Evolutionary conservation across 495 filamentous ascomycete species (phyloP).

Genomic region (Stereocaulon alpinum): DNA sequence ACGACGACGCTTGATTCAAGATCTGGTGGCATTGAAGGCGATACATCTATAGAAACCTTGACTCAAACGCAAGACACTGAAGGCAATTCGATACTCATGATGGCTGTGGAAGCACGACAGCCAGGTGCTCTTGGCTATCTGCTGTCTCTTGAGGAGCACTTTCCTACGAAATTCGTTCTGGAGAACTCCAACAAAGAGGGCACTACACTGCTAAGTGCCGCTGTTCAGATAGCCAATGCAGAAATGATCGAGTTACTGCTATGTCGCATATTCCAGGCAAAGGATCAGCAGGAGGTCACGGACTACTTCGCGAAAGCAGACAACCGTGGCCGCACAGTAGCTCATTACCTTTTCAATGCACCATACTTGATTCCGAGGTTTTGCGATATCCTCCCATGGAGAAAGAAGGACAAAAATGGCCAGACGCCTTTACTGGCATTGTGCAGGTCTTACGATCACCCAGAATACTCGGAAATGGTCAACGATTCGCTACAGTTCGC

Average conservation of each 20-base stretch:
- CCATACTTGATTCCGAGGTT: conserved; percentile 67
- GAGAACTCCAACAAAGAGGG: conserved; percentile 81
- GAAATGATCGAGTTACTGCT: conserved; percentile 67
- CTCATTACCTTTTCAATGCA: conserved; percentile 92
- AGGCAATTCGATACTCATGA: conserved; percentile 89
- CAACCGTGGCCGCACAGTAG: conserved; percentile 73
- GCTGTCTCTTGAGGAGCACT: conserved; percentile 63
- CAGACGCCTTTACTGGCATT: conserved; percentile 93
- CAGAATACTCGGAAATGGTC: conserved; percentile 78
- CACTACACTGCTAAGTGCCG: conserved; percentile 82
- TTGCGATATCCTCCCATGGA: conserved; percentile 74
- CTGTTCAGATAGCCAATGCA: conserved; percentile 76
- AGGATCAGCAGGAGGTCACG: conserved; percentile 41
- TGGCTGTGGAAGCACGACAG: conserved; percentile 77
- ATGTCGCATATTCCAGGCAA: conserved; percentile 47
- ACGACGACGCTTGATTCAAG: conserved; percentile 66
- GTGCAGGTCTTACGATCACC: conserved; percentile 90
- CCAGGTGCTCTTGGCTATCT: conserved; percentile 65
- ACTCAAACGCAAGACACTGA: conserved; percentile 68
- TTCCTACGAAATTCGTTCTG: conserved; percentile 54
- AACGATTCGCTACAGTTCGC: conserved; percentile 66
- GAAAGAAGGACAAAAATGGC: conserved; percentile 84
- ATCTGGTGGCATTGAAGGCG: conserved; percentile 65
- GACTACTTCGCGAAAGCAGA: conserved; percentile 69
- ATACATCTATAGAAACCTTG: conserved; percentile 72